Evolutionary conservation across 306 rosid species (phyloP), one percentile per base, ranked within the genome.

Genomic region (Glycine soja): DNA sequence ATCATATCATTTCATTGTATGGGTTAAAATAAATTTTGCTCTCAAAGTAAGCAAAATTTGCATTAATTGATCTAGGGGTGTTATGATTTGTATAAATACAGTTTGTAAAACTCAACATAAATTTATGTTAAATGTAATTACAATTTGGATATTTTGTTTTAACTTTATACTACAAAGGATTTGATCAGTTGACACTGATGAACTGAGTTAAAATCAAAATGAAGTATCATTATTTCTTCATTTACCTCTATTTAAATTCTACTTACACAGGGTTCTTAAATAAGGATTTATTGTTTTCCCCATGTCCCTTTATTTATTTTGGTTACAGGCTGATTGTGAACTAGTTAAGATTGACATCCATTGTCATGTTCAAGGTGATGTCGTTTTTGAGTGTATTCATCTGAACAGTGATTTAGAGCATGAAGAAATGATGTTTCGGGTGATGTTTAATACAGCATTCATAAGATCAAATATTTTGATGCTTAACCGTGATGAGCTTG

Each of bases 361-460:
- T 83, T 93, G 98, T 86, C 99, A 92, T 77, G 84, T 90, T 83
- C 98, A 93, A 90, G 99, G 99, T 5, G 99, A 96, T 83, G 97
- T 96, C 40, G 97, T 96, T 90, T 93, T 96, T 65, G 97, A 93
- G 88, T 93, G 97, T 76, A 93, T 96, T 77, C 87, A 90, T 86
- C 88, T 96, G 88, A 95, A 92, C 56, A 68, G 86, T 80, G 97
- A 92, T 85, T 84, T 90, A 87, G 95, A 93, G 77, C 93, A 87
- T 24, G 99, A 96, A 86, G 74, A 89, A 83, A 96, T 93, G 98
- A 85, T 96, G 94, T 93, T 96, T 75, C 96, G 97, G 11, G 92
- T 92, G 80, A 96, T 96, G 98, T 96, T 96, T 79, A 96, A 96
- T 85, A 92, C 99, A 4, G 97, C 98, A 78, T 96, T 93, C 89